Percentiles rank a stretch among this genome's conserved stretches.
These are phyloP conservation scores for Nicotiana sylvestris DNA, from an alignment of 257 asterid species.

Conservation along the genomic window DNA sequence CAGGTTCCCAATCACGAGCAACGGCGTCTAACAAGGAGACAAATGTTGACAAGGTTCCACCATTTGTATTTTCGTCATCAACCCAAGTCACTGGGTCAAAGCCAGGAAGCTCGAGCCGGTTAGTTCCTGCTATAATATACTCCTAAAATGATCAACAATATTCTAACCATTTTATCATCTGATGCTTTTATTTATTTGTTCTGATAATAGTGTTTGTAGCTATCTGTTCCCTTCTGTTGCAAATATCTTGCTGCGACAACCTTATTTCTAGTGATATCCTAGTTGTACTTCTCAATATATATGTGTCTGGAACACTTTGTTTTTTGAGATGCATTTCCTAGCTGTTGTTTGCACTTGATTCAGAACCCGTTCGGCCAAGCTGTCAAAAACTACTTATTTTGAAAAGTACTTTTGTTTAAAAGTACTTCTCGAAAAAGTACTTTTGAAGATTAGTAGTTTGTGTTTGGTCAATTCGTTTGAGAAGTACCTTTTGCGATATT, in stretches of 20 bases:
- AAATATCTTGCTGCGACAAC: background rate
- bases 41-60: constrained; percentile 24
- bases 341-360: background rate
- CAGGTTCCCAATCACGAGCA: constrained; percentile 21
- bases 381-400: too few relatives aligned
- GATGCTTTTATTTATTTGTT: background rate
- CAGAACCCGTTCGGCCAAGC: too few relatives aligned
- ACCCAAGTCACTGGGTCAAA: constrained; percentile 15
- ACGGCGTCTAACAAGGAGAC: constrained; percentile 30
- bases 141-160: background rate
- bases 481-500: too few relatives aligned
- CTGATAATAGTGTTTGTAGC: background rate
- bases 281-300: background rate
- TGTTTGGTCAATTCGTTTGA: too few relatives aligned
- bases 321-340: background rate
- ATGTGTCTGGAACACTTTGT: background rate
- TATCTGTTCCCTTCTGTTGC: background rate
- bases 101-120: constrained; percentile 25
- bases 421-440: too few relatives aligned
- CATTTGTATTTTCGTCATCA: constrained; percentile 32
- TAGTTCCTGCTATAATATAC: background rate
- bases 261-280: background rate
- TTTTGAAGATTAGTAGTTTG: too few relatives aligned
- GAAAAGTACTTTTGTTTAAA: too few relatives aligned
- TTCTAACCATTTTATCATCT: background rate